phyloP scores from a whole-genome alignment of 352 stramenopile genomes.

The Pythium monospermum region DNA sequence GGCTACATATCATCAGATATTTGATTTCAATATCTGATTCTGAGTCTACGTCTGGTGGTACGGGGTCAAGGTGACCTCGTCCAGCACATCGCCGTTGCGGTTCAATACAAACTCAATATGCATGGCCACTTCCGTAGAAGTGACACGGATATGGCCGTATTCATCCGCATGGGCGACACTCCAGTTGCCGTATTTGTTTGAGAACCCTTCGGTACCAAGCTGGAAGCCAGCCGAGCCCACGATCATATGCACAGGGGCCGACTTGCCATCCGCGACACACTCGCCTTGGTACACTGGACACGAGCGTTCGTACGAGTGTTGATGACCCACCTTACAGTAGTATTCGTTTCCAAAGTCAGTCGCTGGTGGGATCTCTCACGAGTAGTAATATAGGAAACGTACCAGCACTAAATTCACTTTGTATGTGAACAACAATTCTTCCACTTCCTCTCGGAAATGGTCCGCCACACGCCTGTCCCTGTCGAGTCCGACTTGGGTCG shows the following conservation, averaged over 20 bases:
- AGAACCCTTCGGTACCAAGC: slow-evolving; percentile 45
- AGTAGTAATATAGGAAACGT: neutral
- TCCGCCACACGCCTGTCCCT: slow-evolving; percentile 57
- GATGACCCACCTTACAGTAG: slow-evolving; percentile 62
- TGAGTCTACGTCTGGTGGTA: slow-evolving; percentile 7
- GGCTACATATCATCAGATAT: slow-evolving; percentile 10
- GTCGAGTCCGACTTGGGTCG: slow-evolving; percentile 47
- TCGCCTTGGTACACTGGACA: slow-evolving; percentile 71
- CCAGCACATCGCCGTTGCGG: slow-evolving; percentile 57
- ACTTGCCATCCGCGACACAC: slow-evolving; percentile 45
- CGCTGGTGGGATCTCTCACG: too few relatives aligned
- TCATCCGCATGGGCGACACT: slow-evolving; percentile 59
- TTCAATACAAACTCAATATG: slow-evolving; percentile 64
- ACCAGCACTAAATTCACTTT: slow-evolving; percentile 89
- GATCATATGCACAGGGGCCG: slow-evolving; percentile 67
- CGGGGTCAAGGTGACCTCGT: slow-evolving; percentile 33
- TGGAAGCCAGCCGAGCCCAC: slow-evolving; percentile 71
- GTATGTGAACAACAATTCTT: slow-evolving; percentile 80
- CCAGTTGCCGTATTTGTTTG: slow-evolving; percentile 55
- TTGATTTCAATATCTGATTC: neutral
- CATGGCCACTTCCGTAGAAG: slow-evolving; percentile 34
- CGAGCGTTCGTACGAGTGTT: slow-evolving; percentile 87
- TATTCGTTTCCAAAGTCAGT: too few relatives aligned
- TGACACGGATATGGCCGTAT: slow-evolving; percentile 62
- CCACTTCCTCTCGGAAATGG: slow-evolving; percentile 84